Evolutionary conservation across 805 yeast species (phyloP).

Genomic region (Starmera caribaea): DNA sequence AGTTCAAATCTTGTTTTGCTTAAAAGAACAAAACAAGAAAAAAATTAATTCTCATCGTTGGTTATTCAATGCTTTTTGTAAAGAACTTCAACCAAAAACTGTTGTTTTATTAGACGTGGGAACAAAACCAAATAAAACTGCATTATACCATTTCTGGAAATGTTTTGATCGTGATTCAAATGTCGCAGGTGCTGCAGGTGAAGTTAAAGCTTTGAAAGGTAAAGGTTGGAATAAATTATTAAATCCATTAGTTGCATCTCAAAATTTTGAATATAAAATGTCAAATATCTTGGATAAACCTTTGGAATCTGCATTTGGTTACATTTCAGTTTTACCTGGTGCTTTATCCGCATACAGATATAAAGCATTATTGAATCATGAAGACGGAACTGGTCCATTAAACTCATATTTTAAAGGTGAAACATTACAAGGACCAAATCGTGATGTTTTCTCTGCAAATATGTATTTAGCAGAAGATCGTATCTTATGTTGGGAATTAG

Average conservation of each 20-base stretch:
- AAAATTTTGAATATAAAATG: constrained; percentile 93
- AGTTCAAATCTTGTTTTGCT: constrained; percentile 85
- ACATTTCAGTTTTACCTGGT: constrained; percentile 90
- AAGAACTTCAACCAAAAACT: constrained; percentile 84
- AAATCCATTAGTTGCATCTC: constrained; percentile 92
- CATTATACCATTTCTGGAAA: constrained; percentile 93
- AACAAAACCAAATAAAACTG: constrained; percentile 82
- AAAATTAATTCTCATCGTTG: constrained; percentile 97
- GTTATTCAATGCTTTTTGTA: constrained; percentile 94
- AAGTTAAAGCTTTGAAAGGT: constrained; percentile 92
- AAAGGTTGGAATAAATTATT: constrained; percentile 70
- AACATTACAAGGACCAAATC: constrained; percentile 39
- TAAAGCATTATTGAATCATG: constrained; percentile 74
- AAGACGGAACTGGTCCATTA: constrained; percentile 89
- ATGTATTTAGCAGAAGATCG: constrained; percentile 98
- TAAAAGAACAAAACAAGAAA: constrained; percentile 86
- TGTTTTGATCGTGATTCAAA: constrained; percentile 94
- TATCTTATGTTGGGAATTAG: constrained; percentile 91
- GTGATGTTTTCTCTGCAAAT: constrained; percentile 88
- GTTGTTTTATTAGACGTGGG: constrained; percentile 93
- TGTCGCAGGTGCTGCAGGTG: constrained; percentile 99
- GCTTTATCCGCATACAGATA: constrained; percentile 92
- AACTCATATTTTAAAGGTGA: constrained; percentile 89
- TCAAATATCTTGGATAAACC: constrained; percentile 96
- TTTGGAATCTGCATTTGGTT: constrained; percentile 85